Evolutionary conservation across 2,329 filamentous ascomycete genomes (phyloP).

Genomic region (Diaporthe citrichinensis): DNA sequence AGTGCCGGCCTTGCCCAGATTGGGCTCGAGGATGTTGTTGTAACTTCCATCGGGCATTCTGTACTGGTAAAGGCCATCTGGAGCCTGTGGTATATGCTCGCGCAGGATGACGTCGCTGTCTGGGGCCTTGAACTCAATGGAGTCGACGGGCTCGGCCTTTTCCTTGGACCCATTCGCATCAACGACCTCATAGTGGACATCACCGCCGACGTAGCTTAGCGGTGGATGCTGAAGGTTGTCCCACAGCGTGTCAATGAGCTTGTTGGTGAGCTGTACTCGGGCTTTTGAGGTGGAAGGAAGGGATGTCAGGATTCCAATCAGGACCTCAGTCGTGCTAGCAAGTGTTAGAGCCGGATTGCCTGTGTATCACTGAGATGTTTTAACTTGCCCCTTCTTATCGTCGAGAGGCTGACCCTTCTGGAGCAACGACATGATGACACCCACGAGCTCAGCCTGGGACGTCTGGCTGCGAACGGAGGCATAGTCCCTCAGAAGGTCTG

Average conservation of each 20-base stretch:
- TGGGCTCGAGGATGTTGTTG: constrained; percentile 73
- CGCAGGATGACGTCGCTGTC: constrained; percentile 3
- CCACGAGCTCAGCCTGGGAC: constrained; percentile 47
- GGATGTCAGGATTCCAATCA: constrained; percentile 57
- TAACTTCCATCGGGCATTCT: constrained; percentile 35
- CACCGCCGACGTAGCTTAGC: constrained; percentile 51
- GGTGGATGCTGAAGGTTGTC: constrained; percentile 68
- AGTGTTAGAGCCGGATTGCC: constrained; percentile 36
- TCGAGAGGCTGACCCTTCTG: constrained; percentile 16
- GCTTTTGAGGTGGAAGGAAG: constrained; percentile 53
- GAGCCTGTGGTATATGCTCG: constrained; percentile 55
- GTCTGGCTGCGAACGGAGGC: constrained; percentile 36
- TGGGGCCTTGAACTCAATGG: constrained; percentile 57
- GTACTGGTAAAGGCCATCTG: constrained; percentile 52
- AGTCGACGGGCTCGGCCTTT: constrained; percentile 51
- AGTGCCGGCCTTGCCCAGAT: constrained; percentile 76
- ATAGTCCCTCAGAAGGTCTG: constrained; percentile 10
- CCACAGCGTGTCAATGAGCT: constrained; percentile 68
- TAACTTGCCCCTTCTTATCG: constrained; percentile 16
- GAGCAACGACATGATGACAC: constrained; percentile 42
- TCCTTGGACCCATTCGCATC: constrained; percentile 54
- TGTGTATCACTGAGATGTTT: background rate
- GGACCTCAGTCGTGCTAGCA: constrained; percentile 55
- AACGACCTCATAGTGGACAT: constrained; percentile 52
- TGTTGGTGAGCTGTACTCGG: constrained; percentile 59